These are phyloP conservation scores for Mycocentrospora acerina DNA, from an alignment of 2,329 filamentous ascomycete genomes.

Conservation along the genomic window DNA sequence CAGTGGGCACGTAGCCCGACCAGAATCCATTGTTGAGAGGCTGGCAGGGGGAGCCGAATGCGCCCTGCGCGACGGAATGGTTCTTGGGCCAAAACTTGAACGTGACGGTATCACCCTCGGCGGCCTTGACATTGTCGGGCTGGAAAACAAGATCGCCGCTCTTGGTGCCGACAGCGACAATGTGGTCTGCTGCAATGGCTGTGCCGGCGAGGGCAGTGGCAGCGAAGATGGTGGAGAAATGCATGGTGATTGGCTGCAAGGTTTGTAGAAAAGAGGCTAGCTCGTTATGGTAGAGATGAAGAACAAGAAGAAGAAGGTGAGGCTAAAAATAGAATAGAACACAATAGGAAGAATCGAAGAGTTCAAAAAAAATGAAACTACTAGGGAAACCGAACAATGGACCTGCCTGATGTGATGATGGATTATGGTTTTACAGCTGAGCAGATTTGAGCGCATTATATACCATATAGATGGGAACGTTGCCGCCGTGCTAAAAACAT, in stretches of 20 bases:
- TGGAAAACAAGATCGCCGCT: constrained; percentile 32
- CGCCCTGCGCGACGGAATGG: constrained; percentile 42
- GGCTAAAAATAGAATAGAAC: too few relatives aligned
- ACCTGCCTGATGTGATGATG: constrained; percentile 40
- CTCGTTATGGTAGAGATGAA: constrained; percentile 28
- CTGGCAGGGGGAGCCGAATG: constrained; percentile 38
- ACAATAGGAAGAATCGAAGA: constrained; percentile 20
- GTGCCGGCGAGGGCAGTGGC: constrained; percentile 33
- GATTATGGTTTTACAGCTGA: constrained; percentile 27
- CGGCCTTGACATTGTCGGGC: constrained; percentile 37
- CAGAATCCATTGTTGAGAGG: constrained; percentile 39
- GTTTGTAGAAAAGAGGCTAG: constrained; percentile 32
- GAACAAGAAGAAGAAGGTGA: constrained; percentile 12
- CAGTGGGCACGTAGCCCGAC: constrained; percentile 40
- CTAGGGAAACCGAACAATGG: constrained; percentile 36
- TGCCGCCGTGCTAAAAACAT: constrained; percentile 16
- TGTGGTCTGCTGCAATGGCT: constrained; percentile 34
- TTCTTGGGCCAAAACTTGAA: constrained; percentile 45
- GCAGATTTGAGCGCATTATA: constrained; percentile 40
- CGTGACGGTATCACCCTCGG: constrained; percentile 39
- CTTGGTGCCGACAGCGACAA: constrained; percentile 35
- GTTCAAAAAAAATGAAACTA: constrained; percentile 29
- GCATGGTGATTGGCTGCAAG: constrained; percentile 39
- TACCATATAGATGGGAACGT: constrained; percentile 30
- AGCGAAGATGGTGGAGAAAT: constrained; percentile 40